phyloP scores from a whole-genome alignment of 2,329 filamentous ascomycete species.

The Cladorrhinum sp. region DNA sequence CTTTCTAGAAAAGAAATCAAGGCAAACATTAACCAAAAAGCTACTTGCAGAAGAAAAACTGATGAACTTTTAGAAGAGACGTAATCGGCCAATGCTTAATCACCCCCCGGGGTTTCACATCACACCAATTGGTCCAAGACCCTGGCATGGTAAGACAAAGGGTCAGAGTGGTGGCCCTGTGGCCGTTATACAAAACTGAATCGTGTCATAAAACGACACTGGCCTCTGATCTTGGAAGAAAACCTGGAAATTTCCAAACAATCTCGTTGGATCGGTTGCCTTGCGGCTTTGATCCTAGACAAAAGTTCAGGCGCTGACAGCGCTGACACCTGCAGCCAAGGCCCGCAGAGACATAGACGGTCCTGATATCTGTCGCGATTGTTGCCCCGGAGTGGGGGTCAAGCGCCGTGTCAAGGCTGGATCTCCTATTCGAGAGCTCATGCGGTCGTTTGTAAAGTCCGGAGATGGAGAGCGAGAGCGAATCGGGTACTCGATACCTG shows the following conservation, averaged over 20 bases:
- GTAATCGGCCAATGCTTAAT: background rate
- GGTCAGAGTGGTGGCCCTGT: background rate
- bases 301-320: background rate
- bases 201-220: background rate
- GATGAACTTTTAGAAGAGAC: background rate
- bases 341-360: background rate
- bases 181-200: background rate
- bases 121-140: background rate
- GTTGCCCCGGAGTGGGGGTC: slow-evolving; percentile 48
- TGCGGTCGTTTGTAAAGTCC: slow-evolving; percentile 60
- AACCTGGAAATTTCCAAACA: background rate
- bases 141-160: background rate
- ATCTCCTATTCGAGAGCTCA: slow-evolving; percentile 56
- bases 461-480: slow-evolving; percentile 57
- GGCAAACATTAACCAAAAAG: too few relatives aligned
- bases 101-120: background rate
- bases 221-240: background rate
- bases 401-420: slow-evolving; percentile 42
- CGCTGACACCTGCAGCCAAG: background rate
- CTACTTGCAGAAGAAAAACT: background rate
- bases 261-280: background rate
- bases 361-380: slow-evolving; percentile 24
- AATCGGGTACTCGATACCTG: slow-evolving; percentile 53
- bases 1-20: too few relatives aligned
- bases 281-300: background rate